These are phyloP conservation scores for Candida anglica DNA, from an alignment of 805 yeast species.

Conservation along the genomic window DNA sequence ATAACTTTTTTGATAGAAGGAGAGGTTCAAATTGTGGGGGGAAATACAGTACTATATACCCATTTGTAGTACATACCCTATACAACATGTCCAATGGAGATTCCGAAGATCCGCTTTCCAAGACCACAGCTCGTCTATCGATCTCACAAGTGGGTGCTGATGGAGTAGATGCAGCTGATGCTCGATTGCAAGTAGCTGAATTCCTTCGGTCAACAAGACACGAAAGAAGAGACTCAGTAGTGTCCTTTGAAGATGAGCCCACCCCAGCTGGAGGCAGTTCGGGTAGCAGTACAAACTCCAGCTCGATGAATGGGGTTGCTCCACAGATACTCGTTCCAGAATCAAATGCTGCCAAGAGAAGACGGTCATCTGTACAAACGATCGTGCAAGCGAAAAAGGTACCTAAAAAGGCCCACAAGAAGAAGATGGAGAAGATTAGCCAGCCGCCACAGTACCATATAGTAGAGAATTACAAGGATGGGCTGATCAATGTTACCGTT, in stretches of 20 bases:
- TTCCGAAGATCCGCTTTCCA: conserved; percentile 15
- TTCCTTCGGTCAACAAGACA: conserved; percentile 6
- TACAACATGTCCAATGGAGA: conserved; percentile 1
- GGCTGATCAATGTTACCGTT: conserved; percentile 23
- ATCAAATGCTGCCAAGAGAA: conserved; percentile 16
- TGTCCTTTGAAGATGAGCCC: conserved; percentile 16
- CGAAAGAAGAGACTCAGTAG: conserved; percentile 19
- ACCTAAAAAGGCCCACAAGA: conserved; percentile 24
- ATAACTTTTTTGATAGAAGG: too few relatives aligned
- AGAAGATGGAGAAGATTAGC: conserved; percentile 28
- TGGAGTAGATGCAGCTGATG: conserved; percentile 5
- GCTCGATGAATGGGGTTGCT: too few relatives aligned
- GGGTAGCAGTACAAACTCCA: too few relatives aligned
- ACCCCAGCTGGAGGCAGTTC: conserved; percentile 4
- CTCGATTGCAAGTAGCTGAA: conserved; percentile 14
- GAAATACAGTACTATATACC: too few relatives aligned
- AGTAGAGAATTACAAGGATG: conserved; percentile 6
- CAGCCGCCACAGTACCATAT: conserved; percentile 16
- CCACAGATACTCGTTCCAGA: too few relatives aligned
- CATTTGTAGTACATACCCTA: too few relatives aligned
- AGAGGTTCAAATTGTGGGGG: too few relatives aligned
- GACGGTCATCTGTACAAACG: conserved; percentile 36
- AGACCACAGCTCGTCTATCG: conserved; percentile 24
- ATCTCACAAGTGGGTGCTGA: conserved; percentile 18
- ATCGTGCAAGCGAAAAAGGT: conserved; percentile 11